Conservation (phyloP, 768 basidiomycete species). For the Lepiota brunneoincarnata region DNA sequence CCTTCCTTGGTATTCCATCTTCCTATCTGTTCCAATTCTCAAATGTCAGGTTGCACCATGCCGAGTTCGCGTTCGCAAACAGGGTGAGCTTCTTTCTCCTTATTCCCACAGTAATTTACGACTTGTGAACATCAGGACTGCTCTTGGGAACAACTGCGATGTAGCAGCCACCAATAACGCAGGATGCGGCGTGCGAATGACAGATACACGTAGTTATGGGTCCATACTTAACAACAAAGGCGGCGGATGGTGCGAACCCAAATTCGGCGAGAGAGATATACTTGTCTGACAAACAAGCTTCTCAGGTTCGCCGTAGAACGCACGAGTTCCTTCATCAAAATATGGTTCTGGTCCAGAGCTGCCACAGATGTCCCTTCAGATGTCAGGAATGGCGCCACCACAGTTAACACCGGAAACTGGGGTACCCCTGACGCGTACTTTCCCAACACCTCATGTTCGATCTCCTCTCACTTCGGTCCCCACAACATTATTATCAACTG, state of each 20-base stretch:
- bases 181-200: constrained; percentile 11
- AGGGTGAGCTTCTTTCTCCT: constrained; percentile 34
- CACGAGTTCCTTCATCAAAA: constrained; percentile 52
- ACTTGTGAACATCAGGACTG: constrained; percentile 33
- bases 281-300: too few relatives aligned
- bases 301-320: constrained; percentile 63
- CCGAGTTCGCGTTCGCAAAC: constrained; percentile 40
- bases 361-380: constrained; percentile 42
- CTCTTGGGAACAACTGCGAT: constrained; percentile 47
- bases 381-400: constrained; percentile 35
- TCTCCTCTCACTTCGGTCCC: constrained; percentile 48
- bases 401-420: constrained; percentile 52
- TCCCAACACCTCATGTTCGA: constrained; percentile 56
- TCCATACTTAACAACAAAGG: constrained; percentile 55
- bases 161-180: constrained; percentile 43
- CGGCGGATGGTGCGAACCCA: constrained; percentile 65
- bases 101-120: background rate
- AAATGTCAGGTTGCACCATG: constrained; percentile 49
- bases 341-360: constrained; percentile 70
- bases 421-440: constrained; percentile 62
- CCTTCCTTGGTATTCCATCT: background rate
- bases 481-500: constrained; percentile 68
- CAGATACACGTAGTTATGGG: constrained; percentile 48
- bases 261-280: too few relatives aligned
- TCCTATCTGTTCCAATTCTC: background rate